Base-by-base conservation (phyloP, 768 basidiomycete genomes). In the Phaeotremella skinneri region DNA sequence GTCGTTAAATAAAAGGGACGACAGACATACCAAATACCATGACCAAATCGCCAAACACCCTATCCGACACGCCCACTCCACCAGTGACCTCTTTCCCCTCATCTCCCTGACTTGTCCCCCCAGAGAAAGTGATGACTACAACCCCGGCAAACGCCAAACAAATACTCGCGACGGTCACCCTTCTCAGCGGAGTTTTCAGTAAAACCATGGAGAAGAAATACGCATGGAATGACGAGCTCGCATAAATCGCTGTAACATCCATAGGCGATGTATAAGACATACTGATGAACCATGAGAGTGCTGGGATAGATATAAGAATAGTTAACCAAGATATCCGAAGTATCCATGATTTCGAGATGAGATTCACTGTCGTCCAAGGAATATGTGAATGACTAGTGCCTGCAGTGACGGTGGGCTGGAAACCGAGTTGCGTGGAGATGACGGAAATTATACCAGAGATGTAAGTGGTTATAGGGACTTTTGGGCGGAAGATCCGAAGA, bases 211-310 rank as follows among this genome's bases (percentile, higher is more conserved):
- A 83, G 73, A 97, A 83, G 26, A 91, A 73, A 72, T 97, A 98
- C 4, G 89, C 88, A 76, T 91, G 92, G 79, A 97, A 92, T 0
- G 89, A 87, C 68, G 88, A 89, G 6, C 88, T 86, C 72, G 94
- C 93, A 85, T 89, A 91, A 26, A 91, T 84, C 0, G 79, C 76
- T 30, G 90, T 93, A 26, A 92, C 84, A 76, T 92, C 90, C 64
- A 85, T 87, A 26, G 91, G 81, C 23, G 91, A 90, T 61, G 26
- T 56, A 23, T 53, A 53, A 29, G 49, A 21, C 51, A 66, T 62
- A 29, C 58, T 48, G 48, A 73, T 47, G 55, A 68, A 76, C 73
- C 70, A 74, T 11, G 54, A 62, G 37, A 75, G 49, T 25, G 70
- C 64, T 6, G 76, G 74, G n/a, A 75, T 56, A 30, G 64, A 63